phyloP scores from a whole-genome alignment of 202 grass and related monocot genomes.

The Panicum virgatum region DNA sequence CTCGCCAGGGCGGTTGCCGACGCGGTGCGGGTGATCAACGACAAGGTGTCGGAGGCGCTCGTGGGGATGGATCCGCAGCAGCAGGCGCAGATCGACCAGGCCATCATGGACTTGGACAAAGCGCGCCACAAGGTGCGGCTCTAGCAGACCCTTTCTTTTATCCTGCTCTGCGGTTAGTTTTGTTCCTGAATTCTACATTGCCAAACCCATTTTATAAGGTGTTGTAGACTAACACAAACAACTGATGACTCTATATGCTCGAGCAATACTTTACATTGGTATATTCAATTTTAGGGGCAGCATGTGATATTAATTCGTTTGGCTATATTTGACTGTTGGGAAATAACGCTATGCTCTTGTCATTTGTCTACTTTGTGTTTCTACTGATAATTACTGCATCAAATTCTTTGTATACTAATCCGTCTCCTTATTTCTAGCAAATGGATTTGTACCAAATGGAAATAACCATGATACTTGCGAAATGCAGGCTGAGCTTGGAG shows the following conservation, averaged over 20 bases:
- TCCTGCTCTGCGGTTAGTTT: constrained; percentile 28
- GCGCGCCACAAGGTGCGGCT: constrained; percentile 71
- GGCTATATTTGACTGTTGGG: background rate
- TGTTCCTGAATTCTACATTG: constrained; percentile 41
- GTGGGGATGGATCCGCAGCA: constrained; percentile 93
- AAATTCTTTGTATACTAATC: background rate
- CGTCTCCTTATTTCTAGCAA: background rate
- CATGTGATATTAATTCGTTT: too few relatives aligned
- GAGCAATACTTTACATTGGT: background rate
- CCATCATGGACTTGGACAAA: constrained; percentile 98
- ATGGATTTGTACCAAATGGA: background rate
- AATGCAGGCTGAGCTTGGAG: constrained; percentile 76
- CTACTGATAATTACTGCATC: background rate
- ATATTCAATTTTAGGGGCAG: background rate
- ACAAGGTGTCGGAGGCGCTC: constrained; percentile 90
- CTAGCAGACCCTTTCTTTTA: background rate
- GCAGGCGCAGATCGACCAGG: constrained; percentile 96
- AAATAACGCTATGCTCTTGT: background rate
- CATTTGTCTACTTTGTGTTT: background rate
- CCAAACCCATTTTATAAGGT: background rate
- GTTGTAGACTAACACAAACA: background rate
- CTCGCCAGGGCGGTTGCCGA: constrained; percentile 78
- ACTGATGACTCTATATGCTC: background rate
- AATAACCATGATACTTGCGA: constrained; percentile 23
- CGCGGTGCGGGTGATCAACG: constrained; percentile 77